These are phyloP conservation scores for Microcyclosporella mali DNA, from an alignment of 2,329 filamentous ascomycete species.

Conservation along the genomic window DNA sequence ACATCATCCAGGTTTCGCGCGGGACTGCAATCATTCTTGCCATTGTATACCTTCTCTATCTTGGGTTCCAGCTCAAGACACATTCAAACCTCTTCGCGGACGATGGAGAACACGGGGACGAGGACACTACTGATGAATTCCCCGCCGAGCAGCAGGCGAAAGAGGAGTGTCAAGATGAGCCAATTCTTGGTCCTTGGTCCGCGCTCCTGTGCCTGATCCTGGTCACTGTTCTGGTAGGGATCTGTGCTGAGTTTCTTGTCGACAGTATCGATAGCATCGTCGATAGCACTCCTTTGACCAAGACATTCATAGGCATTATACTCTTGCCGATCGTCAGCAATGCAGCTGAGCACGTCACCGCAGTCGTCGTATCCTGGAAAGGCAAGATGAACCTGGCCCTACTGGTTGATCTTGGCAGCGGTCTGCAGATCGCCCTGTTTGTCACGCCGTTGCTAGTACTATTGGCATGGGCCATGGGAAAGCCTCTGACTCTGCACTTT, in stretches of 20 bases:
- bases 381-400: constrained; percentile 53
- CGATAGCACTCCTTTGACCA: constrained; percentile 44
- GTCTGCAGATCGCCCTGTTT: constrained; percentile 52
- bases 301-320: constrained; percentile 52
- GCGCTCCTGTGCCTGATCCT: constrained; percentile 42
- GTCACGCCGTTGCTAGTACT: constrained; percentile 53
- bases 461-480: constrained; percentile 48
- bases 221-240: constrained; percentile 42
- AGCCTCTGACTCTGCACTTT: constrained; percentile 65
- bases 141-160: constrained; percentile 4
- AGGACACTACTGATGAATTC: constrained; percentile 24
- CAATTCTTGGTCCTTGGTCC: constrained; percentile 35
- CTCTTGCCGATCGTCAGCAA: constrained; percentile 53
- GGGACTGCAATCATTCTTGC: constrained; percentile 49
- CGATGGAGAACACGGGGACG: constrained; percentile 28
- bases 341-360: constrained; percentile 51
- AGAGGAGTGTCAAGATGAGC: constrained; percentile 1
- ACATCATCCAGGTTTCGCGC: constrained; percentile 46
- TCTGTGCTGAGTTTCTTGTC: constrained; percentile 50
- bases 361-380: constrained; percentile 50
- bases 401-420: constrained; percentile 48
- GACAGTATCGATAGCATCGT: constrained; percentile 49
- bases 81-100: constrained; percentile 43
- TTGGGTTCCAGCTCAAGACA: constrained; percentile 49
- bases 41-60: constrained; percentile 48